Base-by-base conservation (phyloP, 169 alveolate genomes). In the Plasmodium yoelii region DNA sequence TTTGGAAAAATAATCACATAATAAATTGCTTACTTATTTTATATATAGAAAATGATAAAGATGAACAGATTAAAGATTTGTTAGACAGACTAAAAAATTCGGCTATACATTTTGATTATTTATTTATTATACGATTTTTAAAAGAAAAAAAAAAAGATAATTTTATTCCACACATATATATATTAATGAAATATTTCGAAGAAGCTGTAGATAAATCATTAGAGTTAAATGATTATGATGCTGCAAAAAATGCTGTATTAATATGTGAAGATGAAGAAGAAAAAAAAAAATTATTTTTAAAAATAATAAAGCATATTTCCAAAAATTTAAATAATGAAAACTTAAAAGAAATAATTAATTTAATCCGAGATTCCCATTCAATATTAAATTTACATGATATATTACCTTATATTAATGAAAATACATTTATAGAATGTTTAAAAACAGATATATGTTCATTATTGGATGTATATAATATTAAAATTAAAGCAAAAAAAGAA, bases 241-340 rank as follows among this genome's bases (percentile, higher is more conserved):
- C 73, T 13, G 91, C 91, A 6, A 70, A 86, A 59, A 86, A 57
- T 69, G 91, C 91, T 39, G 91, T 86, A 2, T 44, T 86, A 19
- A 13, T 86, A 15, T 49, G 82, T 63, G 87, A 86, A 53, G 91
- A 86, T 70, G 91, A 86, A 57, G 91, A 86, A 86, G 91, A 86
- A 60, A 86, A 86, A 70, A 86, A 86, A 86, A 86, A 86, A 86
- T 70, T 86, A 70, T 86, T 86, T 70, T 57, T 86, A 10, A 86
- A 86, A 70, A 86, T 86, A 69, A 65, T 70, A 13, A 86, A 86
- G 51, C 82, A 71, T 63, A 70, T 86, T 19, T 86, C 91, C 42
- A 70, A 70, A 70, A 65, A 86, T 86, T 44, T 86, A 34, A 86
- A 86, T 70, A 74, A 86, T 69, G 15, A 86, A 59, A 86, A 86